These are phyloP conservation scores for Craterostigma plantagineum DNA, from an alignment of 257 asterid genomes.

Conservation along the genomic window DNA sequence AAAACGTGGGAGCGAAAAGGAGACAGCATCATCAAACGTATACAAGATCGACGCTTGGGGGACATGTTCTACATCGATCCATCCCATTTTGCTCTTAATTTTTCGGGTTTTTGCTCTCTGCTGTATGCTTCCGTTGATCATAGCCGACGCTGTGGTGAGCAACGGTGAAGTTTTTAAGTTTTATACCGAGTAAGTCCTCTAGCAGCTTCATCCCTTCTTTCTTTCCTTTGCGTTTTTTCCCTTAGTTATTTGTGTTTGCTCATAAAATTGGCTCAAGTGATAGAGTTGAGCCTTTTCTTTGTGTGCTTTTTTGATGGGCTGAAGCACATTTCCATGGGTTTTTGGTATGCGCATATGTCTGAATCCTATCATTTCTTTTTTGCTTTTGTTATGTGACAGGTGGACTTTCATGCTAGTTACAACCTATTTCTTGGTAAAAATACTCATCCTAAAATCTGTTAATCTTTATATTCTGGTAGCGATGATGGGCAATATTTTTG, in stretches of 20 bases:
- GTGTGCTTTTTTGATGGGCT: background rate
- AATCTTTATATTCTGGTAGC: constrained; percentile 1
- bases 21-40: constrained; percentile 18
- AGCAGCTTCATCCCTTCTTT: constrained; percentile 3
- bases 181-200: constrained; percentile 60
- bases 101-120: constrained; percentile 44
- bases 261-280: no score
- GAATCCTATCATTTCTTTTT: background rate
- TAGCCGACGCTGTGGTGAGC: constrained; percentile 30
- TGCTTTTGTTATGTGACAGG: constrained; percentile 29
- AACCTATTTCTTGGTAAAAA: constrained; percentile 71
- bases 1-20: constrained; percentile 11
- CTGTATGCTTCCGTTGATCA: constrained; percentile 27
- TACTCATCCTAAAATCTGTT: constrained; percentile 4
- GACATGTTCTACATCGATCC: constrained; percentile 33
- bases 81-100: constrained; percentile 53
- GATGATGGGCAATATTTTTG: no score
- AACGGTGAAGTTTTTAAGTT: constrained; percentile 34
- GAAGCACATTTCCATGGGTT: background rate
- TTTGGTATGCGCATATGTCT: no score
- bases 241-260: no score
- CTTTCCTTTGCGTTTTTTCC: constrained; percentile 1
- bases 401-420: constrained; percentile 82
- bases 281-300: background rate
- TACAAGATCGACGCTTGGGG: constrained; percentile 49